Percentiles rank a stretch among this genome's conserved stretches.
These are phyloP conservation scores for Podospora pseudopauciseta DNA, from an alignment of 495 filamentous ascomycete genomes.

Conservation along the genomic window DNA sequence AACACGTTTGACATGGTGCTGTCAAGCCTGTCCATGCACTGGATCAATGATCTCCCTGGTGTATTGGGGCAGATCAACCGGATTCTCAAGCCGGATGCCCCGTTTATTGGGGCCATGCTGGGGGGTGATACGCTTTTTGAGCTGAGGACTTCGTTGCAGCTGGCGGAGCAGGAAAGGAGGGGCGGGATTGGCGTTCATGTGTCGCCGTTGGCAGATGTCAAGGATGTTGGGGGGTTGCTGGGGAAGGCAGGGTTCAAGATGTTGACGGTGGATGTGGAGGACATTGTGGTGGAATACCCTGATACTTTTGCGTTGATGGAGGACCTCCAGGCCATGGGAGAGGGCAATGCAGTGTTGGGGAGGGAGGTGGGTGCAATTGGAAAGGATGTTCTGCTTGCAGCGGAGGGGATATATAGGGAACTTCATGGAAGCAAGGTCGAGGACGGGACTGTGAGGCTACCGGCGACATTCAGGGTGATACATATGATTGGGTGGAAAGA, in stretches of 20 bases:
- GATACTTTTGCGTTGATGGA: slow-evolving; percentile 85
- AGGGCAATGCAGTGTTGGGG: slow-evolving; percentile 81
- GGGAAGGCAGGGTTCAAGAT: slow-evolving; percentile 88
- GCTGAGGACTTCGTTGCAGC: slow-evolving; percentile 87
- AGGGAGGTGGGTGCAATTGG: slow-evolving; percentile 69
- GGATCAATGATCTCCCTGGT: slow-evolving; percentile 93
- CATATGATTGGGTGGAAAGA: slow-evolving; percentile 99
- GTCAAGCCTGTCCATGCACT: slow-evolving; percentile 84
- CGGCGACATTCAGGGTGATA: slow-evolving; percentile 88
- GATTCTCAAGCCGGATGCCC: slow-evolving; percentile 82
- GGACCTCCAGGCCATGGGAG: slow-evolving; percentile 93
- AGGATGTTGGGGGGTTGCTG: slow-evolving; percentile 84
- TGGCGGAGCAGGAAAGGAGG: slow-evolving; percentile 82
- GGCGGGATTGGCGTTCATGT: slow-evolving; percentile 86
- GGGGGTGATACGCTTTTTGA: slow-evolving; percentile 94
- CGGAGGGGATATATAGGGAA: slow-evolving; percentile 82
- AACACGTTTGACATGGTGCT: slow-evolving; percentile 84
- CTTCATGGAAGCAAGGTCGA: slow-evolving; percentile 69
- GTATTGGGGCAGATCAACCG: slow-evolving; percentile 75
- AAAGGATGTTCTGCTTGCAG: slow-evolving; percentile 81
- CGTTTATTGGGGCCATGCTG: slow-evolving; percentile 93
- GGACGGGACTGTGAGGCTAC: slow-evolving; percentile 56
- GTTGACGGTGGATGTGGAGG: slow-evolving; percentile 94
- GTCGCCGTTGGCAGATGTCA: slow-evolving; percentile 85
- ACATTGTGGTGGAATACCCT: slow-evolving; percentile 95